These are phyloP conservation scores for Erysimum cheiranthoides DNA, from an alignment of 345 rosid genomes.

Conservation along the genomic window DNA sequence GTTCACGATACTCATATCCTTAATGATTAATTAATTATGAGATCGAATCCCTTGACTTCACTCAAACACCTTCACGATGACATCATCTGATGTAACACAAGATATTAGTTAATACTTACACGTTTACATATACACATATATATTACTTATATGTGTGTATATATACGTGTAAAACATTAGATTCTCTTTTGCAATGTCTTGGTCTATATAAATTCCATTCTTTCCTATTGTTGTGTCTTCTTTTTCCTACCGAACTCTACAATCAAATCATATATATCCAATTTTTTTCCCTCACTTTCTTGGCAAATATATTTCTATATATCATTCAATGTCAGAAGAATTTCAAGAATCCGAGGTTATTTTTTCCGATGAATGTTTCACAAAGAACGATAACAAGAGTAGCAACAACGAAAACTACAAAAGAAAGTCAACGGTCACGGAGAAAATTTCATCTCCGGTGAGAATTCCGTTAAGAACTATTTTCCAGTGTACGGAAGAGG, in stretches of 20 bases:
- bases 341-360: slow-evolving; percentile 62
- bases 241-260: slow-evolving; percentile 20
- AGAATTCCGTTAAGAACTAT: slow-evolving; percentile 49
- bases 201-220: slow-evolving; percentile 33
- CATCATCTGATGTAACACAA: slow-evolving; percentile 49
- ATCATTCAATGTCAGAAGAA: slow-evolving; percentile 56
- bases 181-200: slow-evolving; percentile 43
- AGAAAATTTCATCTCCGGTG: slow-evolving; percentile 37
- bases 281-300: slow-evolving; percentile 8
- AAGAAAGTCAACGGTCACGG: slow-evolving; percentile 34
- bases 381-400: neutral
- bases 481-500: slow-evolving; percentile 37
- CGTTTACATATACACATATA: slow-evolving; percentile 5
- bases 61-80: slow-evolving; percentile 53
- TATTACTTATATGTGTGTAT: neutral
- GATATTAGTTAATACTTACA: slow-evolving; percentile 33
- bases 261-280: slow-evolving; percentile 26
- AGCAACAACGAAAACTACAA: slow-evolving; percentile 14
- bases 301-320: neutral
- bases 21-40: slow-evolving; percentile 36
- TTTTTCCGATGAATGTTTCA: slow-evolving; percentile 48
- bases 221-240: slow-evolving; percentile 26
- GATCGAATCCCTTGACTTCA: slow-evolving; percentile 56
- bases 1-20: slow-evolving; percentile 15
- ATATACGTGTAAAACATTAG: slow-evolving; percentile 40